Percentiles rank a stretch among this genome's conserved stretches.
Evolutionary conservation across 371 early-diverging fungal species (phyloP).

Genomic region (Conidiobolus coronatus): DNA sequence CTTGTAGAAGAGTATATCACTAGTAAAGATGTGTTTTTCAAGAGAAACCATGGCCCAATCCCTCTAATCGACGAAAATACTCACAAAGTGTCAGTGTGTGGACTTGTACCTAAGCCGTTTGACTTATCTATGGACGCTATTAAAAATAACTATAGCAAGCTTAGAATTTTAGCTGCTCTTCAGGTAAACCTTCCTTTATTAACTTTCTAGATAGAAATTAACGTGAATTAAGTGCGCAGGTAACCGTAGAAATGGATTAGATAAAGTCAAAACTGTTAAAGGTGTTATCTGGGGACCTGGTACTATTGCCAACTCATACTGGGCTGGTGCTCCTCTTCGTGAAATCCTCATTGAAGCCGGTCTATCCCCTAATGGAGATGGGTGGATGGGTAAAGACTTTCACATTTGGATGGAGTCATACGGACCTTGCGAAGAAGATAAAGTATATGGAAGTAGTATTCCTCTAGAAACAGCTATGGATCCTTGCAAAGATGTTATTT

Average conservation of each 20-base stretch:
- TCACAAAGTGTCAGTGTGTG: slow-evolving; percentile 6
- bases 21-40: slow-evolving; percentile 26
- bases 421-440: slow-evolving; percentile 36
- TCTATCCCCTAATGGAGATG: slow-evolving; percentile 18
- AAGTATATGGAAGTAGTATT: slow-evolving; percentile 48
- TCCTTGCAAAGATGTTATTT: slow-evolving; percentile 35
- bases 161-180: slow-evolving; percentile 4
- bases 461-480: slow-evolving; percentile 34
- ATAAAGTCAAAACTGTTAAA: slow-evolving; percentile 41
- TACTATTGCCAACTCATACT: slow-evolving; percentile 52
- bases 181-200: slow-evolving; percentile 2
- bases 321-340: slow-evolving; percentile 52
- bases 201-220: not conserved
- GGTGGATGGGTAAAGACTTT: slow-evolving; percentile 1
- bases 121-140: not conserved
- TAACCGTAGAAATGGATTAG: slow-evolving; percentile 59
- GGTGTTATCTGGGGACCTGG: slow-evolving; percentile 52
- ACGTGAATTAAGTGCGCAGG: slow-evolving; percentile 54
- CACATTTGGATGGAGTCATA: slow-evolving; percentile 44
- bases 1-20: slow-evolving; percentile 28
- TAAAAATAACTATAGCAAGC: slow-evolving; percentile 2
- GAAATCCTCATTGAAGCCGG: slow-evolving; percentile 37
- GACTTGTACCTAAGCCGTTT: slow-evolving; percentile 19
- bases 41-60: slow-evolving; percentile 68
- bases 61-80: slow-evolving; percentile 15